Percentiles rank a stretch among this genome's conserved stretches.
These are phyloP conservation scores for Ganoderma resinaceum DNA, from an alignment of 1,284 basidiomycete species.

Conservation along the genomic window DNA sequence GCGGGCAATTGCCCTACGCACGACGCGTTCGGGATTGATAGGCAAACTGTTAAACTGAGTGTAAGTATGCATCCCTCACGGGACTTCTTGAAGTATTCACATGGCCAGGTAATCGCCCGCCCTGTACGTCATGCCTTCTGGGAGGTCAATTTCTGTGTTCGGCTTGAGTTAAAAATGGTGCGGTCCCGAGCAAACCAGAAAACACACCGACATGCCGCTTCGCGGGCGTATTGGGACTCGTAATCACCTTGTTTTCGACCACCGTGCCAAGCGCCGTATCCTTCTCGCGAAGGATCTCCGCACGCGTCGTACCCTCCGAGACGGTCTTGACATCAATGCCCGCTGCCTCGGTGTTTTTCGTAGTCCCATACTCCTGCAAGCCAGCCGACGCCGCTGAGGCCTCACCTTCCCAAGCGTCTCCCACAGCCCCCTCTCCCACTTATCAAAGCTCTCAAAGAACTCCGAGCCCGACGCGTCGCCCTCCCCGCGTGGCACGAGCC, in stretches of 20 bases:
- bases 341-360: constrained; percentile 10
- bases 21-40: constrained; percentile 47
- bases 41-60: constrained; percentile 42
- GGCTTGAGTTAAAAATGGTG: no score
- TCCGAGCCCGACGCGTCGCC: constrained; percentile 52
- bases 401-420: constrained; percentile 43
- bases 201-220: constrained; percentile 49
- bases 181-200: no score
- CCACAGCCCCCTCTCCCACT: constrained; percentile 53
- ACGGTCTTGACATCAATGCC: constrained; percentile 44
- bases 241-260: constrained; percentile 50
- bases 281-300: constrained; percentile 47
- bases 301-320: constrained; percentile 44
- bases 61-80: background rate
- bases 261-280: constrained; percentile 50
- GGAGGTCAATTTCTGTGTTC: constrained; percentile 47
- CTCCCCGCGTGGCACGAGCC: constrained; percentile 49
- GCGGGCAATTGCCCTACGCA: constrained; percentile 48
- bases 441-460: constrained; percentile 56
- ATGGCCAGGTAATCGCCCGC: constrained; percentile 58
- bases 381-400: background rate
- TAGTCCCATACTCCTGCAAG: constrained; percentile 40
- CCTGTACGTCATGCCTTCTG: constrained; percentile 45
- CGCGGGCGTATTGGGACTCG: constrained; percentile 44
- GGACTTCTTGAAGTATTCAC: constrained; percentile 34